These are phyloP conservation scores for Daedaleopsis nitida DNA, from an alignment of 768 basidiomycete genomes.

Conservation along the genomic window DNA sequence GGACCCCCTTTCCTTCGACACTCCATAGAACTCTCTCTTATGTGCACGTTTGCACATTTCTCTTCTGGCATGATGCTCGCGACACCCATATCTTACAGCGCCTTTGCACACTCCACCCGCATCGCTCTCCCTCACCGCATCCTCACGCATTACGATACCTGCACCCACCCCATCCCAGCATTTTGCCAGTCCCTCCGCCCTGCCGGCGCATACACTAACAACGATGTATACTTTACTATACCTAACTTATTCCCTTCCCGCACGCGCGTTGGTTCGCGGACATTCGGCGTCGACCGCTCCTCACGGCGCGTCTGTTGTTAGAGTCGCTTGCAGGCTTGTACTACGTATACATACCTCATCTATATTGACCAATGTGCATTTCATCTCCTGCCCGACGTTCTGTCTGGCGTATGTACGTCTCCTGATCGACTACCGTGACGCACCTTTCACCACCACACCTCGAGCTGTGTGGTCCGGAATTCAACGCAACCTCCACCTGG, in stretches of 20 bases:
- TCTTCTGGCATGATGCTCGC: not conserved
- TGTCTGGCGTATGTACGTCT: too few species aligned
- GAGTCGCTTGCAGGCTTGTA: constrained; percentile 19
- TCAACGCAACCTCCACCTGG: too few species aligned
- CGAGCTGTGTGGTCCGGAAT: too few species aligned
- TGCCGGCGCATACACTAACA: constrained; percentile 9
- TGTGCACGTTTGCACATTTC: not conserved
- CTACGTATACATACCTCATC: constrained; percentile 9
- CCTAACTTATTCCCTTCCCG: constrained; percentile 20
- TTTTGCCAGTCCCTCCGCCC: not conserved
- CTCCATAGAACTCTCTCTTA: not conserved
- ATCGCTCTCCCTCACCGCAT: not conserved
- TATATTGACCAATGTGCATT: too few species aligned
- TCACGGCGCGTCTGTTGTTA: constrained; percentile 9
- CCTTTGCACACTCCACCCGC: not conserved
- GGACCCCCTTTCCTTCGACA: not conserved
- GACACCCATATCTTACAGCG: not conserved
- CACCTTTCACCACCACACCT: too few species aligned
- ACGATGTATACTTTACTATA: constrained; percentile 20
- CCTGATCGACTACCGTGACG: too few species aligned
- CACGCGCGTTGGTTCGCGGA: not conserved
- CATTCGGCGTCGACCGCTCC: too few species aligned
- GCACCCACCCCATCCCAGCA: not conserved
- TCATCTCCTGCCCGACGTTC: too few species aligned
- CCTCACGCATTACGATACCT: not conserved